Conservation (phyloP, 192 early-diverging fungal genomes). For the Entomortierella lignicola region DNA sequence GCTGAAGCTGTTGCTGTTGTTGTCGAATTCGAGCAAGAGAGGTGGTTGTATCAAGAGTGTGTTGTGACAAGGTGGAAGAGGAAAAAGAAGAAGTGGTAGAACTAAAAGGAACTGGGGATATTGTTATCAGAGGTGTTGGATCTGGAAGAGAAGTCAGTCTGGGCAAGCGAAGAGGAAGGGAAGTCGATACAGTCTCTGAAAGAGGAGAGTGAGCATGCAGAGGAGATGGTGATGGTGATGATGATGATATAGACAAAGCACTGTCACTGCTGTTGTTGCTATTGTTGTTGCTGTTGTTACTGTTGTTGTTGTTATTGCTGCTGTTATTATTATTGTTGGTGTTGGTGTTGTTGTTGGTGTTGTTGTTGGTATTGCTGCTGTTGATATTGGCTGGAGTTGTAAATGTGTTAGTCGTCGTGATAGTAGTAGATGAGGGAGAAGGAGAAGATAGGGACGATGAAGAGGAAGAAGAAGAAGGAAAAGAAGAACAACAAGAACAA, state of each 20-base stretch:
- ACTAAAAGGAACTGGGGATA: neutral
- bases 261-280: neutral
- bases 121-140: neutral
- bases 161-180: neutral
- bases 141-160: neutral
- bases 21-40: constrained; percentile 1
- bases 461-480: no score
- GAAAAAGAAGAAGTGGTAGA: neutral
- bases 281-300: neutral
- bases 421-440: neutral
- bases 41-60: neutral
- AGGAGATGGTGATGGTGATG: neutral
- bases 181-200: neutral
- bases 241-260: neutral
- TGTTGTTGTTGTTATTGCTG: neutral
- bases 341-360: neutral
- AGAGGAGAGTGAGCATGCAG: neutral
- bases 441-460: neutral
- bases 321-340: neutral
- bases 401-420: neutral
- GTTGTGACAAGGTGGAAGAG: neutral
- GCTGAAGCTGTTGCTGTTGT: constrained; percentile 25
- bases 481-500: neutral
- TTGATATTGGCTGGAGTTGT: neutral
- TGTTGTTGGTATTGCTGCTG: neutral